These are phyloP conservation scores for Lanmaoa rubissima DNA, from an alignment of 768 basidiomycete species.

Conservation along the genomic window DNA sequence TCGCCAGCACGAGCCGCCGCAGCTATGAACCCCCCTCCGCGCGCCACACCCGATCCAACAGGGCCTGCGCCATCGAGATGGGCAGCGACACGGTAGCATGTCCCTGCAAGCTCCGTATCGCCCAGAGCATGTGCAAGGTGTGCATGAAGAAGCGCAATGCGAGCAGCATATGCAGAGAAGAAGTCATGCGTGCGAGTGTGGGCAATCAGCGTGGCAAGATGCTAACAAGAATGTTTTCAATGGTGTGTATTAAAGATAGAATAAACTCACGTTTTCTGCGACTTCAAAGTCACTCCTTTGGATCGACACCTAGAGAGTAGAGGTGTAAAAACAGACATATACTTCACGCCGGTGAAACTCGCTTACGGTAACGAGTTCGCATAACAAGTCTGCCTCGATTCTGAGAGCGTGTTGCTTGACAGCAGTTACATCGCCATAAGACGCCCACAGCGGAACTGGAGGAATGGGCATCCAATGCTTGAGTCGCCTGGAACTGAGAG, in stretches of 20 bases:
- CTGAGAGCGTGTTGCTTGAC: slow-evolving; percentile 50
- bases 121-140: slow-evolving; percentile 72
- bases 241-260: background rate
- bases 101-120: slow-evolving; percentile 48
- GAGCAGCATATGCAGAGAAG: slow-evolving; percentile 55
- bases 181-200: slow-evolving; percentile 59
- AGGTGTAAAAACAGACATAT: background rate
- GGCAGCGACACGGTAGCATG: slow-evolving; percentile 64
- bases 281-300: slow-evolving; percentile 66
- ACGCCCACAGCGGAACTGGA: slow-evolving; percentile 57
- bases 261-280: slow-evolving; percentile 51
- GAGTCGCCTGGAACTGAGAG: background rate
- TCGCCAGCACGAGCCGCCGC: slow-evolving; percentile 53
- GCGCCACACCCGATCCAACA: slow-evolving; percentile 21
- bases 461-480: background rate
- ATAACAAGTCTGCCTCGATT: slow-evolving; percentile 69
- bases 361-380: slow-evolving; percentile 65
- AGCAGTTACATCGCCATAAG: slow-evolving; percentile 46
- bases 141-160: slow-evolving; percentile 66
- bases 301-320: slow-evolving; percentile 49
- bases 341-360: background rate
- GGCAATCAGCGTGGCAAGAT: slow-evolving; percentile 51
- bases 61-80: slow-evolving; percentile 38
- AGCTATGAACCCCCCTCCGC: slow-evolving; percentile 39
- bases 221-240: slow-evolving; percentile 13